Percentiles rank a stretch among this genome's conserved stretches.
These are phyloP conservation scores for Boletellus ananas DNA, from an alignment of 768 basidiomycete species.

Conservation along the genomic window DNA sequence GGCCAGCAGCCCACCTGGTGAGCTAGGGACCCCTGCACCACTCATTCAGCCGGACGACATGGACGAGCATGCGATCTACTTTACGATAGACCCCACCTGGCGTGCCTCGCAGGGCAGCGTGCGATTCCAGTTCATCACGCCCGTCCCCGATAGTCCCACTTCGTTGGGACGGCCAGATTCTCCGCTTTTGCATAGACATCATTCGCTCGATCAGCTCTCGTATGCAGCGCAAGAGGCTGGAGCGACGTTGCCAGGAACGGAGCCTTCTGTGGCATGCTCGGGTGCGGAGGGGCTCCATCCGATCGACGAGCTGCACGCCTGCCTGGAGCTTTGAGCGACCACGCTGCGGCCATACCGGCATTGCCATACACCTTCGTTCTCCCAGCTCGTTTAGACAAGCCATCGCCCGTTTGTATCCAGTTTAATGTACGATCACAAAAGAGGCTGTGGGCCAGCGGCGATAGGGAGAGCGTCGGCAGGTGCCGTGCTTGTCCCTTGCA, in stretches of 20 bases:
- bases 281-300: conserved; percentile 4
- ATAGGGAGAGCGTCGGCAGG: too few relatives aligned
- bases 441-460: too few relatives aligned
- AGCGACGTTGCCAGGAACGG: not conserved
- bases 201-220: conserved; percentile 16
- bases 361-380: too few relatives aligned
- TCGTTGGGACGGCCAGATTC: conserved; percentile 18
- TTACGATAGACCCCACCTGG: conserved; percentile 26
- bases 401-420: too few relatives aligned
- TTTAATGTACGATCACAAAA: too few relatives aligned
- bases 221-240: not conserved
- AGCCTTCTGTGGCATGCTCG: not conserved
- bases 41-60: conserved; percentile 4
- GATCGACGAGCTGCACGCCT: conserved; percentile 24
- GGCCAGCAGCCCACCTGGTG: not conserved
- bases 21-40: not conserved
- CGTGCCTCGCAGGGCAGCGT: conserved; percentile 20
- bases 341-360: too few relatives aligned
- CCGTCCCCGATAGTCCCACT: conserved; percentile 17
- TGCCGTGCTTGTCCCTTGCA: too few relatives aligned
- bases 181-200: conserved; percentile 18
- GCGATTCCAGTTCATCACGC: conserved; percentile 21
- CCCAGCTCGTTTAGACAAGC: too few relatives aligned
- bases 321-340: conserved; percentile 14
- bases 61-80: conserved; percentile 27